These are phyloP conservation scores for Somion occarium DNA, from an alignment of 1,284 basidiomycete species.

Conservation along the genomic window DNA sequence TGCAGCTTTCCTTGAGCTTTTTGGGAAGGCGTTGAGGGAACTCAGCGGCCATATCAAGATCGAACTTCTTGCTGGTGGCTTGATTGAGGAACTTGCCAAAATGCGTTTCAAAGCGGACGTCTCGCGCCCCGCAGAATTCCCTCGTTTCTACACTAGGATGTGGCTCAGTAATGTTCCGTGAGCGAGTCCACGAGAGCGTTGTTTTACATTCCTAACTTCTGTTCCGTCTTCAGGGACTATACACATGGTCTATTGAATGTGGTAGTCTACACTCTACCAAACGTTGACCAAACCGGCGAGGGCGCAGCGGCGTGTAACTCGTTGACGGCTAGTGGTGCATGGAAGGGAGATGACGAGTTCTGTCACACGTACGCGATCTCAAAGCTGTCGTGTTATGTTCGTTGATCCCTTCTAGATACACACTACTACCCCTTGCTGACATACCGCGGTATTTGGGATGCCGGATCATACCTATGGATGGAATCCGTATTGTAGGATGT, in stretches of 20 bases:
- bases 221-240: constrained; percentile 30
- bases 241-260: constrained; percentile 25
- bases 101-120: constrained; percentile 10
- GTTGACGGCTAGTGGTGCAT: constrained; percentile 17
- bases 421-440: neutral
- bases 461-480: neutral
- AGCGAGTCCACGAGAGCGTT: neutral
- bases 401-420: constrained; percentile 14
- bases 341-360: constrained; percentile 20
- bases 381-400: neutral
- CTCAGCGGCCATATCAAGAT: too few relatives aligned
- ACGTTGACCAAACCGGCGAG: constrained; percentile 16
- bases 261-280: constrained; percentile 19
- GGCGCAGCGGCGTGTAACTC: too few relatives aligned
- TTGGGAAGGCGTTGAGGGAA: too few relatives aligned
- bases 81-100: constrained; percentile 15
- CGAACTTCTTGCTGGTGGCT: constrained; percentile 13
- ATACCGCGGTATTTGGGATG: neutral
- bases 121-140: constrained; percentile 11
- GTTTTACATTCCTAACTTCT: neutral
- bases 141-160: constrained; percentile 14
- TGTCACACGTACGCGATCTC: constrained; percentile 22
- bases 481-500: neutral
- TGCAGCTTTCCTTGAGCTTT: too few relatives aligned
- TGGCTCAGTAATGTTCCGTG: constrained; percentile 20